Conservation (phyloP, 768 basidiomycete species). For the Lactarius trivialis region DNA sequence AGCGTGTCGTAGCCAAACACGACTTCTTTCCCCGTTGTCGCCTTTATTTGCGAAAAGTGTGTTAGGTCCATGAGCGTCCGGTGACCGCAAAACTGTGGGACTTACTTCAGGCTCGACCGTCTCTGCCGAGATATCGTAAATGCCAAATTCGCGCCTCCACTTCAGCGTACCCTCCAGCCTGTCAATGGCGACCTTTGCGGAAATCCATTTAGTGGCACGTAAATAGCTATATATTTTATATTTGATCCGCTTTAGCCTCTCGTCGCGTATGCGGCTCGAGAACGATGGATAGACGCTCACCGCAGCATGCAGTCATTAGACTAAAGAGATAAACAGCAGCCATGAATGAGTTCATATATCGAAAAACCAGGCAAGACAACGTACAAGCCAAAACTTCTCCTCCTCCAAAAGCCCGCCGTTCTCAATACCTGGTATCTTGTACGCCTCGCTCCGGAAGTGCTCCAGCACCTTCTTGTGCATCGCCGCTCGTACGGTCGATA, state of each 20-base stretch:
- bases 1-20: constrained; percentile 66
- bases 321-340: constrained; percentile 15
- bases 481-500: constrained; percentile 41
- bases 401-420: constrained; percentile 46
- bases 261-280: not conserved
- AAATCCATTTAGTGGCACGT: constrained; percentile 72
- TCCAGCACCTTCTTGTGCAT: constrained; percentile 48
- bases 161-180: constrained; percentile 65
- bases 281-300: constrained; percentile 30
- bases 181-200: constrained; percentile 44
- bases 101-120: constrained; percentile 69
- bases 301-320: constrained; percentile 70
- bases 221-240: constrained; percentile 48
- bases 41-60: constrained; percentile 38
- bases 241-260: not conserved
- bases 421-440: constrained; percentile 43
- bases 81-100: constrained; percentile 14
- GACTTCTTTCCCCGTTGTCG: constrained; percentile 76
- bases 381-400: constrained; percentile 73
- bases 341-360: not conserved
- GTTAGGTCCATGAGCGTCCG: not conserved
- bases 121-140: constrained; percentile 58
- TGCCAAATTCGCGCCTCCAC: constrained; percentile 76
- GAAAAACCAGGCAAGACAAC: constrained; percentile 24
- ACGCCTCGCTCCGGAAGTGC: constrained; percentile 51